phyloP scores from a whole-genome alignment of 352 stramenopile genomes.

The Phytopythium oedochilum region DNA sequence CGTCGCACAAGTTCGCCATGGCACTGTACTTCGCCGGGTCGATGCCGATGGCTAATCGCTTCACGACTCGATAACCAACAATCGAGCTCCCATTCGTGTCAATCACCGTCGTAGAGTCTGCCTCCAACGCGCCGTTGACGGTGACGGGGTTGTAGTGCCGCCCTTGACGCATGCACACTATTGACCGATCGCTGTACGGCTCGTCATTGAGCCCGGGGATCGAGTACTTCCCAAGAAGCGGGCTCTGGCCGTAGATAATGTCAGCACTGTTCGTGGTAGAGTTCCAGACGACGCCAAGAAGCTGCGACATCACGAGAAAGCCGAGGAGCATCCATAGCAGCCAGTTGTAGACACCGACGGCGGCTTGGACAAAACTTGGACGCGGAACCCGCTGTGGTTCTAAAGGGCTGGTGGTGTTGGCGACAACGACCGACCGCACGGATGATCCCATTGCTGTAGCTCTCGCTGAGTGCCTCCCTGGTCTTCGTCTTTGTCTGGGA shows the following conservation, averaged over 20 bases:
- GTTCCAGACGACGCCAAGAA: conserved; percentile 4
- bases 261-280: neutral
- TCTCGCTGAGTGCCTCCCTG: too few relatives aligned
- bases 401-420: neutral
- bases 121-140: conserved; percentile 1
- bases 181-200: conserved; percentile 10
- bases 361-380: neutral
- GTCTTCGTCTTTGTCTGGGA: too few relatives aligned
- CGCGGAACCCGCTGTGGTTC: neutral
- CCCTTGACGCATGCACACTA: conserved; percentile 12
- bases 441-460: too few relatives aligned
- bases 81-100: neutral
- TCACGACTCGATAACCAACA: conserved; percentile 3
- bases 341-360: conserved; percentile 1
- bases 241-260: conserved; percentile 1
- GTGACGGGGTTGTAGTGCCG: conserved; percentile 1
- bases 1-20: conserved; percentile 4
- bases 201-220: conserved; percentile 11
- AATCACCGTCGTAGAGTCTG: neutral
- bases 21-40: neutral
- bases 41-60: neutral
- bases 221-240: neutral
- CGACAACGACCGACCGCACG: neutral
- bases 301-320: neutral
- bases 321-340: neutral